phyloP scores from a whole-genome alignment of 2,329 filamentous ascomycete species.

The Penicillium digitatum region DNA sequence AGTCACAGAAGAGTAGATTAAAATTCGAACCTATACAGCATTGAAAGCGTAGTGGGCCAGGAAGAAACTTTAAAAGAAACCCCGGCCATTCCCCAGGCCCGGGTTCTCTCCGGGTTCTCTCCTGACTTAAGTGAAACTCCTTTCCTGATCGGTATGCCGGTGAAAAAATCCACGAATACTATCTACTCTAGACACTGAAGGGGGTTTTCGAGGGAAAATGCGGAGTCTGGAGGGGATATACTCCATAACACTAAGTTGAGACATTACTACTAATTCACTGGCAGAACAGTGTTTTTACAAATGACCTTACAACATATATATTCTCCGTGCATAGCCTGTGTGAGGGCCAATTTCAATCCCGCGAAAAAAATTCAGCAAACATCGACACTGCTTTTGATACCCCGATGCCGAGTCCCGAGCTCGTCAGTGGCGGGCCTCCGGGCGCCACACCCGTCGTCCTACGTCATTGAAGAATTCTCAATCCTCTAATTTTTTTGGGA shows the following conservation, averaged over 20 bases:
- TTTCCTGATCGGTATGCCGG: constrained; percentile 20
- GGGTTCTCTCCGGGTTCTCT: constrained; percentile 6
- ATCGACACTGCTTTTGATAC: background rate
- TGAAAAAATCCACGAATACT: constrained; percentile 10
- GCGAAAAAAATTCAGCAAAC: background rate
- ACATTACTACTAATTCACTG: background rate
- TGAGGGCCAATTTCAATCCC: background rate
- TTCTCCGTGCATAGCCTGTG: background rate
- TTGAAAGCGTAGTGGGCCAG: background rate
- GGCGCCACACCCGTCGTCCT: constrained; percentile 3
- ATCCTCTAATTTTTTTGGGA: background rate
- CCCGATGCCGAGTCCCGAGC: background rate
- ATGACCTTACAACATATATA: background rate
- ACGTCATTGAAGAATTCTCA: constrained; percentile 4
- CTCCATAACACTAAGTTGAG: background rate
- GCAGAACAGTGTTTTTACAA: background rate
- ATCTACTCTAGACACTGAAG: constrained; percentile 4
- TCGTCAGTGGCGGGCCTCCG: background rate
- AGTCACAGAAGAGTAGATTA: background rate
- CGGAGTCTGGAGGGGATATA: constrained; percentile 14
- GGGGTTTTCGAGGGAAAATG: constrained; percentile 15
- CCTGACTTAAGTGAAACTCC: constrained; percentile 11
- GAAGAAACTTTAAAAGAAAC: background rate
- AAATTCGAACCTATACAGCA: constrained; percentile 6
- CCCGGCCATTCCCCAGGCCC: constrained; percentile 17